Conservation (phyloP, 2,329 filamentous ascomycete species). For the Colletotrichum melonis region DNA sequence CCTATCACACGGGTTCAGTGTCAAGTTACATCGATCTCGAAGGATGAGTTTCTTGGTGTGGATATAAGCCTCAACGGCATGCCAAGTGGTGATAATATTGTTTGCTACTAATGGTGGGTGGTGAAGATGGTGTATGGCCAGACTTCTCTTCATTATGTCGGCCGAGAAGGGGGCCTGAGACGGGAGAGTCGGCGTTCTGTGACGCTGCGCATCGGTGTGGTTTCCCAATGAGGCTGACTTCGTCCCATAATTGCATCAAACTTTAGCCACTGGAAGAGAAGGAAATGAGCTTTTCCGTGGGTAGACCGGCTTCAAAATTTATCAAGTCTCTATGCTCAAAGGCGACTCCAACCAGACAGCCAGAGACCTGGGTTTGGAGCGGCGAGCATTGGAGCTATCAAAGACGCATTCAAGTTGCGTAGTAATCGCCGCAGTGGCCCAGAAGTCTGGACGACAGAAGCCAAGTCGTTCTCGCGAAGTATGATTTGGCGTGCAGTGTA, state of each 20-base stretch:
- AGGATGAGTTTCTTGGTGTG: not conserved
- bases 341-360: no score
- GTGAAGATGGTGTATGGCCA: not conserved
- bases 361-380: not conserved
- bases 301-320: not conserved
- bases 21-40: conserved; percentile 8
- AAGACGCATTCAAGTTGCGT: no score
- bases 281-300: not conserved
- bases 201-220: conserved; percentile 4
- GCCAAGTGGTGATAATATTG: not conserved
- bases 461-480: not conserved
- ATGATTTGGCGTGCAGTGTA: not conserved
- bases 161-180: conserved; percentile 2
- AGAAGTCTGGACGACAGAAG: not conserved
- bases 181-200: not conserved
- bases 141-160: not conserved
- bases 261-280: conserved; percentile 3
- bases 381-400: not conserved
- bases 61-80: not conserved
- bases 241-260: conserved; percentile 9
- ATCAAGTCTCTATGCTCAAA: not conserved
- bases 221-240: conserved; percentile 13
- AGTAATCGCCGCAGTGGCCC: not conserved
- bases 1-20: conserved; percentile 23
- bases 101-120: not conserved